Percentiles rank a stretch among this genome's conserved stretches.
Evolutionary conservation across 2,329 filamentous ascomycete genomes (phyloP).

Genomic region (Pyrenophora graminea): DNA sequence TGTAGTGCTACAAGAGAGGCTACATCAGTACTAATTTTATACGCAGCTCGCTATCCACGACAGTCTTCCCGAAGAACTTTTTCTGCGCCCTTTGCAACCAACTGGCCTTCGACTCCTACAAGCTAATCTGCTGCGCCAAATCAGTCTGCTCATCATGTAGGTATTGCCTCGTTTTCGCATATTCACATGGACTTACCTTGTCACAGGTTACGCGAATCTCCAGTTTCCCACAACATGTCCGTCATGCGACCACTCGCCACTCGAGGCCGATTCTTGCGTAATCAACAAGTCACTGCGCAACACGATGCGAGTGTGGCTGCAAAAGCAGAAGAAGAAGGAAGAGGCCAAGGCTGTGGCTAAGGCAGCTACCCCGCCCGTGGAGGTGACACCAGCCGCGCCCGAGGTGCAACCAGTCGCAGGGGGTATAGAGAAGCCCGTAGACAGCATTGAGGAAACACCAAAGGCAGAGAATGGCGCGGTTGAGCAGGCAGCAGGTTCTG

Average conservation of each 20-base stretch:
- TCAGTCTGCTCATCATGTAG: slow-evolving; percentile 89
- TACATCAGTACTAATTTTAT: slow-evolving; percentile 16
- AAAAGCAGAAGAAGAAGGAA: slow-evolving; percentile 76
- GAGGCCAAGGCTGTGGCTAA: slow-evolving; percentile 40
- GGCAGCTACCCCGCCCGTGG: slow-evolving; percentile 32
- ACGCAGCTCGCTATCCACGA: slow-evolving; percentile 71
- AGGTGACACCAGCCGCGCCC: slow-evolving; percentile 22
- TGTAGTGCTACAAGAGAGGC: neutral
- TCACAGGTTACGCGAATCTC: slow-evolving; percentile 36
- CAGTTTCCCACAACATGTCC: slow-evolving; percentile 82
- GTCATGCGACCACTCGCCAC: slow-evolving; percentile 87
- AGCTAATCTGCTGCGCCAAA: slow-evolving; percentile 92
- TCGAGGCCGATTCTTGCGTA: slow-evolving; percentile 84
- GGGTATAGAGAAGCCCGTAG: slow-evolving; percentile 32
- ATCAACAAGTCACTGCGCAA: slow-evolving; percentile 89
- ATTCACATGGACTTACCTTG: slow-evolving; percentile 7
- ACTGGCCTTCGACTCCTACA: slow-evolving; percentile 86
- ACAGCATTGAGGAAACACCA: slow-evolving; percentile 34
- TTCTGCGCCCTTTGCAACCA: slow-evolving; percentile 93
- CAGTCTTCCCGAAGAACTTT: slow-evolving; percentile 93
- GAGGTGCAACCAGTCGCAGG: slow-evolving; percentile 29
- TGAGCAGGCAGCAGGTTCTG: slow-evolving; percentile 15
- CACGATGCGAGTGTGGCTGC: slow-evolving; percentile 88
- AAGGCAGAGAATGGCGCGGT: slow-evolving; percentile 15
- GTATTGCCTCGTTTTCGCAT: slow-evolving; percentile 35